Conservation (phyloP, 352 stramenopile genomes). For the Pseudoperonospora humuli region DNA sequence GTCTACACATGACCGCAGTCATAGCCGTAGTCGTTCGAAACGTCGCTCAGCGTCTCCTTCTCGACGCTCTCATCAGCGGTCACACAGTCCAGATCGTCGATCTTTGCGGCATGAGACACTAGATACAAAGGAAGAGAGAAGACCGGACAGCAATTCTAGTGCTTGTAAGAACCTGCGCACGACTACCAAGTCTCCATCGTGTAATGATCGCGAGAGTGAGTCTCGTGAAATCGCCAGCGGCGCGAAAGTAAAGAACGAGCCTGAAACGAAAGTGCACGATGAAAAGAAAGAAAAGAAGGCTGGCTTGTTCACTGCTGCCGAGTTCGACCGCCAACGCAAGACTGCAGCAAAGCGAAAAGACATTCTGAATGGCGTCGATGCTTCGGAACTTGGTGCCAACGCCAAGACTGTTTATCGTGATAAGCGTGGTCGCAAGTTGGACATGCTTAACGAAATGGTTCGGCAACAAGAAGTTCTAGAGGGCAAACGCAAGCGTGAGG, state of each 20-base stretch:
- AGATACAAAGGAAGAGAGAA: constrained; percentile 5
- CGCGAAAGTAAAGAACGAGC: constrained; percentile 5
- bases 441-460: constrained; percentile 83
- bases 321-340: constrained; percentile 59
- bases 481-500: constrained; percentile 66
- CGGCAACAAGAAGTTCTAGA: constrained; percentile 73
- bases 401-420: constrained; percentile 82
- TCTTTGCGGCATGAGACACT: constrained; percentile 3
- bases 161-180: neutral
- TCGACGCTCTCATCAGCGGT: constrained; percentile 24
- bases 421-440: constrained; percentile 72
- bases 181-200: neutral
- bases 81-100: constrained; percentile 5
- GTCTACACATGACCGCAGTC: constrained; percentile 1
- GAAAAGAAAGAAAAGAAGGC: constrained; percentile 28
- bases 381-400: constrained; percentile 60
- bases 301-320: constrained; percentile 57
- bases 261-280: neutral
- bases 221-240: neutral
- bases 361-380: constrained; percentile 36
- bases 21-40: constrained; percentile 1
- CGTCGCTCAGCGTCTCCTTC: constrained; percentile 4
- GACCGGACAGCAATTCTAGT: neutral
- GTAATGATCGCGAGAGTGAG: constrained; percentile 2
- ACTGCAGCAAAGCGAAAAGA: constrained; percentile 46